Conservation (phyloP, 164 flowering plant species). For the Hamamelis virginiana region DNA sequence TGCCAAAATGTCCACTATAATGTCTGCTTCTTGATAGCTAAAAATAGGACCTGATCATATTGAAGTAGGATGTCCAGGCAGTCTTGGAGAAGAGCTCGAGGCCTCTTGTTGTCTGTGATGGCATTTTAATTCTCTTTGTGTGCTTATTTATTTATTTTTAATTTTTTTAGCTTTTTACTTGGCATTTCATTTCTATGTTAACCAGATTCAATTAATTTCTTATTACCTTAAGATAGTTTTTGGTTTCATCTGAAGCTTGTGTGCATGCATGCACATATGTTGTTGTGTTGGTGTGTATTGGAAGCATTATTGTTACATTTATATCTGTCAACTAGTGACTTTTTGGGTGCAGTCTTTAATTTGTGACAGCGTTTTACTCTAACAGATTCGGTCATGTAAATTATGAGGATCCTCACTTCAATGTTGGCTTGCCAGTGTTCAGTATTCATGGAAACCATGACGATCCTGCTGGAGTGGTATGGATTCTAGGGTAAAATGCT, state of each 20-base stretch:
- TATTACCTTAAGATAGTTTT: background rate
- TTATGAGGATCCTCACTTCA: constrained; percentile 97
- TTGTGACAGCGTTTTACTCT: background rate
- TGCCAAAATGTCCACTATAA: no score
- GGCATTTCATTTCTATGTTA: background rate
- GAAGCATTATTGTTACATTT: background rate
- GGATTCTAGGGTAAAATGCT: constrained; percentile 14
- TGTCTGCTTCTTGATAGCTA: no score
- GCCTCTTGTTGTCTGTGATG: no score
- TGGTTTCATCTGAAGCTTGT: background rate
- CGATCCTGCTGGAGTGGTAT: constrained; percentile 99
- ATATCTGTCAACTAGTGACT: no score
- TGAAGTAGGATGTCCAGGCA: no score
- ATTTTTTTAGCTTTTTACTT: no score
- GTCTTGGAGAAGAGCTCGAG: no score
- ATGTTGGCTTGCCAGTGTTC: constrained; percentile 97
- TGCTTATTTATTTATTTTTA: no score
- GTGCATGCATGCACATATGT: no score
- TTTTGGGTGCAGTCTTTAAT: background rate
- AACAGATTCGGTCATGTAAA: constrained; percentile 97
- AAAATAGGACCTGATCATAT: no score
- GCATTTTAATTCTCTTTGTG: background rate
- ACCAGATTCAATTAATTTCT: background rate
- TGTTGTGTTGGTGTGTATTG: background rate
- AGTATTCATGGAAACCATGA: constrained; percentile 99